These are phyloP conservation scores for Arxiozyma telluris DNA, from an alignment of 1,139 yeast species.

Conservation along the genomic window DNA sequence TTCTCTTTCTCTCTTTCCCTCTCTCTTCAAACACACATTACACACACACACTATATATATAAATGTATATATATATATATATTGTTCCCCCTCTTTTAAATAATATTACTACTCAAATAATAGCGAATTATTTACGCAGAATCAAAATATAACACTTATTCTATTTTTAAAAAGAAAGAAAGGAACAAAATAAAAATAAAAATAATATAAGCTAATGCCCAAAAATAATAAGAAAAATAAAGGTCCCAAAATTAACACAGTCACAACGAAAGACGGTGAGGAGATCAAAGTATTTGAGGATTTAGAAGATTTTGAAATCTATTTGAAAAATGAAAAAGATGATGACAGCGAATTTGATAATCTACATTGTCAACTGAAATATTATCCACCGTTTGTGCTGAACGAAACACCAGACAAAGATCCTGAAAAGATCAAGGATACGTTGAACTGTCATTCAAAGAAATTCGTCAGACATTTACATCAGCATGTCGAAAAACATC, in stretches of 20 bases:
- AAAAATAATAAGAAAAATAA: slow-evolving; percentile 27
- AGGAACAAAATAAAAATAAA: neutral
- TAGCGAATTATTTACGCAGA: too few species aligned
- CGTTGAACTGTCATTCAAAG: slow-evolving; percentile 60
- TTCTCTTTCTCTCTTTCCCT: too few species aligned
- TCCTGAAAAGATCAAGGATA: slow-evolving; percentile 63
- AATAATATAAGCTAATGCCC: too few species aligned
- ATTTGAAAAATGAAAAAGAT: slow-evolving; percentile 54
- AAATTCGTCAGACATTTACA: slow-evolving; percentile 67
- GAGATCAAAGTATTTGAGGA: slow-evolving; percentile 45
- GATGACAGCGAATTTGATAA: slow-evolving; percentile 69
- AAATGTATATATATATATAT: neutral
- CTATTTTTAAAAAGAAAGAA: too few species aligned
- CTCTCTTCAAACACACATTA: too few species aligned
- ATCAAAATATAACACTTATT: too few species aligned
- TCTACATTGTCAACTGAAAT: slow-evolving; percentile 55
- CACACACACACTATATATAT: too few species aligned
- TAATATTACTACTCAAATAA: too few species aligned
- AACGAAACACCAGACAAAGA: slow-evolving; percentile 53
- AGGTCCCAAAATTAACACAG: slow-evolving; percentile 23
- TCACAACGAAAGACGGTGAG: slow-evolving; percentile 26
- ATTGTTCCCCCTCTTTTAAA: too few species aligned
- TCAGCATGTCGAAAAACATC: slow-evolving; percentile 65
- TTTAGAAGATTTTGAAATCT: slow-evolving; percentile 52
- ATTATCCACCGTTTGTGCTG: slow-evolving; percentile 65